Base-by-base conservation (phyloP, 495 filamentous ascomycete species). In the Penicillium taxi region DNA sequence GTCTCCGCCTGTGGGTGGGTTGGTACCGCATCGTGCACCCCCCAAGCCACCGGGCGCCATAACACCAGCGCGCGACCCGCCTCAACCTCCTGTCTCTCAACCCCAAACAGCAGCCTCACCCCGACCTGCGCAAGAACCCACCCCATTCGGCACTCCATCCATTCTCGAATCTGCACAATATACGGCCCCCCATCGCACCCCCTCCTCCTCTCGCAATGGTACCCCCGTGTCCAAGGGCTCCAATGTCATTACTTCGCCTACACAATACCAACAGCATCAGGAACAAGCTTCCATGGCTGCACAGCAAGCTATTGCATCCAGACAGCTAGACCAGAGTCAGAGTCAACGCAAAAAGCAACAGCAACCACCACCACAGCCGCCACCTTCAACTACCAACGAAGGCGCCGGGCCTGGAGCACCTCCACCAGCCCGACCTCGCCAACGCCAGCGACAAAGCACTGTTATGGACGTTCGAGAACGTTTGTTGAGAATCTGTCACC, bases 401-500 rank as follows among this genome's bases (percentile, higher is more conserved):
- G 1, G 74, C 72, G n/a, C 75, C 77, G 26, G 74, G 69, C 30
- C 74, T n/a, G 69, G 71, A 32, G 64, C 64, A 37, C 75, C 61
- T 5, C 72, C 79, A 4, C 71, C 70, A 29, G 71, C 86, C 19
- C 71, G 87, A 22, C 81, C 86, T 4, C 77, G 86, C 18, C 83
- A 91, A 48, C 75, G 84, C 14, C 69, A 77, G 28, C 78, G 84
- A 19, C 83, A 88, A 55, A 86, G 75, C 45, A 74, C 68, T 47
- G 73, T 72, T 20, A 74, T 88, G 46, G 91, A 98, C 56, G 85
- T 98, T 27, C 77, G 93, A 16, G 74, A 77, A 5, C 74, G 82
- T 9, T 66, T 98, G 34, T 81, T 89, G 52, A 77, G 79, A 15
- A 96, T 98, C 42, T 96, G 93, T 56, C 85, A 82, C 24, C 75